phyloP scores from a whole-genome alignment of 331 rosid genomes.

The Telfairia occidentalis region DNA sequence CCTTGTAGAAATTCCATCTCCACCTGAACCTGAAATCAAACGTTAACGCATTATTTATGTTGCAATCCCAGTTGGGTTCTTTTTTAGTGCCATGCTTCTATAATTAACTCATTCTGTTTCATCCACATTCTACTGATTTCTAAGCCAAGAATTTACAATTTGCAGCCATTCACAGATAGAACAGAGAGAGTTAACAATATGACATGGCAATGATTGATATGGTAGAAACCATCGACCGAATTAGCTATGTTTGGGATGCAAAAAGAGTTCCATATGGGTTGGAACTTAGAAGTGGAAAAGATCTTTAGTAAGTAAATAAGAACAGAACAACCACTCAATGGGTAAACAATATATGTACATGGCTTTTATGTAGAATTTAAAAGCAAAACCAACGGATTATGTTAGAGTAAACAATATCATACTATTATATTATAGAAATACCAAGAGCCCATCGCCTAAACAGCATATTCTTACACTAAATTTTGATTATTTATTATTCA shows the following conservation, averaged over 20 bases:
- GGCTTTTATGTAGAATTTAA: background rate
- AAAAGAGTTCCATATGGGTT: background rate
- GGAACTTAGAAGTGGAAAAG: background rate
- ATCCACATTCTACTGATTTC: constrained; percentile 1
- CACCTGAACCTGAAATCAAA: constrained; percentile 43
- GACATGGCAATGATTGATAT: background rate
- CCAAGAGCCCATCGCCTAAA: background rate
- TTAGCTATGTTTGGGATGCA: background rate
- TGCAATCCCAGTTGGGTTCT: background rate
- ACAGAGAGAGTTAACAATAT: background rate
- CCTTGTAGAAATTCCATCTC: constrained; percentile 46
- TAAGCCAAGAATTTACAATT: background rate
- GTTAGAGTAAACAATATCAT: background rate
- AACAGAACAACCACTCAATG: background rate
- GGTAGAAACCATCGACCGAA: background rate
- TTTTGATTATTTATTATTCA: background rate
- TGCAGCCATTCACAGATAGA: background rate
- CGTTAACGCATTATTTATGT: background rate
- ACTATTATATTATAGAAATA: background rate
- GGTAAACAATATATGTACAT: background rate
- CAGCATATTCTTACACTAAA: background rate
- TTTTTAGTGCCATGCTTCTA: background rate
- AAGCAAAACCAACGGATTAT: background rate
- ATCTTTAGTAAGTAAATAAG: background rate
- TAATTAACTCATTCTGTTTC: background rate